Conservation (phyloP, 78 protist species). For the Pigoraptor vietnamica region DNA sequence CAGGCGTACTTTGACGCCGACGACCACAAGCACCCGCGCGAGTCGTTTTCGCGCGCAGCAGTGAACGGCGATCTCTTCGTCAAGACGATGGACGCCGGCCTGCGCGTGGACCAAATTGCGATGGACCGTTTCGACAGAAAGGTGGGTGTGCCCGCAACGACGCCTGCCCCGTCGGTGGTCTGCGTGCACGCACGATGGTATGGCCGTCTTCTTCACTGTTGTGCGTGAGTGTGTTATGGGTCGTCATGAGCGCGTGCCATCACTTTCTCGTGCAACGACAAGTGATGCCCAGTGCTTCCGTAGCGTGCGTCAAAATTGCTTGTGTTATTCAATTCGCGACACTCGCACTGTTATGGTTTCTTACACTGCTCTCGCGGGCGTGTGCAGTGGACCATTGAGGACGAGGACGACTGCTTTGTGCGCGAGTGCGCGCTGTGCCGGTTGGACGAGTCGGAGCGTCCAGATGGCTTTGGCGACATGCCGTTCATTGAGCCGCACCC, state of each 20-base stretch:
- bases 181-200: too few relatives aligned
- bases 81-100: neutral
- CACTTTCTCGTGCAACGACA: too few relatives aligned
- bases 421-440: neutral
- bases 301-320: too few relatives aligned
- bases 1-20: neutral
- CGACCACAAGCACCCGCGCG: neutral
- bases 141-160: neutral
- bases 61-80: neutral
- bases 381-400: neutral
- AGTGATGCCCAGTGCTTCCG: too few relatives aligned
- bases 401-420: neutral
- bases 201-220: too few relatives aligned
- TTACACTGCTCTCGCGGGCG: neutral
- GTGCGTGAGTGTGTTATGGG: too few relatives aligned
- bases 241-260: too few relatives aligned
- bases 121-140: neutral
- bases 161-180: neutral
- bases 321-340: too few relatives aligned
- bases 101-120: neutral
- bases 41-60: neutral
- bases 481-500: neutral
- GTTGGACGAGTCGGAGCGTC: neutral
- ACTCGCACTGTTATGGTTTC: too few relatives aligned
- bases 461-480: neutral